Evolutionary conservation across 2,329 filamentous ascomycete genomes (phyloP), one percentile per base, ranked within the genome.

Genomic region (Colletotrichum salicis): DNA sequence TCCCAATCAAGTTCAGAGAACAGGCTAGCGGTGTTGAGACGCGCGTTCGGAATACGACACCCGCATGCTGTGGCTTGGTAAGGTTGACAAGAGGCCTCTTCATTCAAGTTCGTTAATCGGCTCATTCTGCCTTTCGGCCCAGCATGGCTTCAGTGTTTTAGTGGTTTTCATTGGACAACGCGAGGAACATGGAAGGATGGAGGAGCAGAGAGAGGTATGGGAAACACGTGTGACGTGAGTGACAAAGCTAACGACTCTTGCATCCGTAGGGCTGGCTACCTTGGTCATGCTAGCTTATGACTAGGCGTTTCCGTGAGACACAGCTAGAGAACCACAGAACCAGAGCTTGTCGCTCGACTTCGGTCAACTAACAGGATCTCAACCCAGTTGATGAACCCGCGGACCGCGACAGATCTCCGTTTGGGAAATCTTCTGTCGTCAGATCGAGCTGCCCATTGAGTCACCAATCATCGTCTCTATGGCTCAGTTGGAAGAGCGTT

Each of bases 401-500:
- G 35, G 35, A 37, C 35, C 35, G 35, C 41, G 41, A 45, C 41
- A 45, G 15, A 45, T 8, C 15, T 45, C 15, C 41, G 41, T 15
- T 45, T 4, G 12, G 35, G 22, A 29, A n/a, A n/a, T 45, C 41
- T 45, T 45, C 41, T 45, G 15, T 15, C 27, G 19, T 62, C 52
- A 27, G 2, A 0, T 11, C 1, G 8, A 1, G 5, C 3, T 19
- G 1, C 0, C 2, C 0, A 0, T 1, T 1, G 1, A 1, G 0
- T 15, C 0, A 4, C 3, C 48, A 70, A 51, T 27, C 8, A 57
- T n/a, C 7, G 69, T 69, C 69, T 69, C 60, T 60, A 35, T 71
- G 69, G 65, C 69, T 71, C 69, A 60, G 69, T 71, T 35, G 69
- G 69, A 59, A 71, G 69, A 71, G 69, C 69, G 69, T 71, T 71